A percentile compares a stretch with the other conserved stretches of the same genome.
phyloP scores from a whole-genome alignment of 805 yeast genomes.

The Saturnispora kantuleensis region DNA sequence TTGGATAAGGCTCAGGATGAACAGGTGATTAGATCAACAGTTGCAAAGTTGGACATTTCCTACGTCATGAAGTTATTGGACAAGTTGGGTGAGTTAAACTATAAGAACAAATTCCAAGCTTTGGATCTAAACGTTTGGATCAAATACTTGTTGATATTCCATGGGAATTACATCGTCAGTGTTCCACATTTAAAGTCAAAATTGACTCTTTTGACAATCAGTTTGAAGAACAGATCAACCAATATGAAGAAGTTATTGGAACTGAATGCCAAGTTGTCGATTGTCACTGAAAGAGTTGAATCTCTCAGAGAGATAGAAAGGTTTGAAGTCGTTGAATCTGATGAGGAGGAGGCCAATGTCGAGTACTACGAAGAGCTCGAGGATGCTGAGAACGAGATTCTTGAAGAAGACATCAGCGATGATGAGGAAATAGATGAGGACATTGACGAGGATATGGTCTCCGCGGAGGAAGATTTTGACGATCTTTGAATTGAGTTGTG shows the following conservation, averaged over 20 bases:
- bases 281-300: slow-evolving; percentile 50
- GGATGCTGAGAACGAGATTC: slow-evolving; percentile 18
- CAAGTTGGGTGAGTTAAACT: slow-evolving; percentile 41
- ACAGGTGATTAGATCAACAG: slow-evolving; percentile 38
- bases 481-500: neutral
- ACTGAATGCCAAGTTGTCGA: slow-evolving; percentile 38
- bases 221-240: slow-evolving; percentile 38
- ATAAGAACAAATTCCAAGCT: slow-evolving; percentile 30
- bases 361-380: slow-evolving; percentile 17
- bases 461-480: neutral
- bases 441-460: too few species aligned
- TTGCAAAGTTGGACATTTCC: slow-evolving; percentile 37
- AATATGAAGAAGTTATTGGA: slow-evolving; percentile 42
- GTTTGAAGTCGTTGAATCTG: slow-evolving; percentile 18
- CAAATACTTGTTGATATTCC: slow-evolving; percentile 45
- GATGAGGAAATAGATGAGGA: neutral
- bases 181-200: slow-evolving; percentile 35
- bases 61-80: slow-evolving; percentile 42
- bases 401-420: slow-evolving; percentile 20
- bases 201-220: slow-evolving; percentile 36
- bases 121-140: slow-evolving; percentile 33
- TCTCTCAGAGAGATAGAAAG: slow-evolving; percentile 61
- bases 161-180: slow-evolving; percentile 40
- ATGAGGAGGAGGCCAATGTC: slow-evolving; percentile 13
- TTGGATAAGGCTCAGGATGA: slow-evolving; percentile 44